Evolutionary conservation across 2,329 filamentous ascomycete species (phyloP), one percentile per base, ranked within the genome.

Genomic region (Colletotrichum brevisporum): DNA sequence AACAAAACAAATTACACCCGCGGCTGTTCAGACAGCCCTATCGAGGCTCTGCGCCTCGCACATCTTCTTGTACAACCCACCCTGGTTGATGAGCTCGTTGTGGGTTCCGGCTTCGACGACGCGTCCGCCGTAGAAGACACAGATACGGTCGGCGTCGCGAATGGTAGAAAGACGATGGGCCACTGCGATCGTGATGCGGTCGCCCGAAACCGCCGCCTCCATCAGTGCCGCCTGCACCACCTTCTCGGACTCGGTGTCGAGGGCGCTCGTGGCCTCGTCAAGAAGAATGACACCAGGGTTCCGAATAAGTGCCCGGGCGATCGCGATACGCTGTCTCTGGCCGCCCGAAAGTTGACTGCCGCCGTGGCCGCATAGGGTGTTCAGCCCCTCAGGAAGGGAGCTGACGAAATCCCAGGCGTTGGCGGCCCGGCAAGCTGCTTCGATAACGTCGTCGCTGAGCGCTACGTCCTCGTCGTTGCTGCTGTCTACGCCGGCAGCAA

Each of bases 301-400:
- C 54, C 90, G 88, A 56, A 94, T 84, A 27, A 94, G 89, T 9
- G 90, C 90, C 5, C 92, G 84, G 0, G 92, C 92, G 69, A 94
- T 94, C 6, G 91, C 90, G 36, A 93, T 86, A 18, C 91, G 88
- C 76, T 94, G 92, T 5, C 91, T 83, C 76, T 94, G 91, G 1
- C 92, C 92, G 21, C 92, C 92, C 1, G 90, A 92, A 1, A 94
- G 82, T 65, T 91, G 90, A 16, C 90, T 87, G 0, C 91, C 91
- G 51, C 88, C 86, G 71, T 91, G 87, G 1, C 91, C 91, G 21
- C 92, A 91, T 1, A 84, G 81, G 0, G 91, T 92, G 1, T 84
- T 80, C 64, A 92, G 89, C 0, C 88, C 89, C 16, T 71, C 55
- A 0, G 88, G 87, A 0, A 90, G 81, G 2, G 84, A 85, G 0